Percentiles rank a stretch among this genome's conserved stretches.
Evolutionary conservation across 345 rosid species (phyloP).

Genomic region (Eucalyptus guilfoylei): DNA sequence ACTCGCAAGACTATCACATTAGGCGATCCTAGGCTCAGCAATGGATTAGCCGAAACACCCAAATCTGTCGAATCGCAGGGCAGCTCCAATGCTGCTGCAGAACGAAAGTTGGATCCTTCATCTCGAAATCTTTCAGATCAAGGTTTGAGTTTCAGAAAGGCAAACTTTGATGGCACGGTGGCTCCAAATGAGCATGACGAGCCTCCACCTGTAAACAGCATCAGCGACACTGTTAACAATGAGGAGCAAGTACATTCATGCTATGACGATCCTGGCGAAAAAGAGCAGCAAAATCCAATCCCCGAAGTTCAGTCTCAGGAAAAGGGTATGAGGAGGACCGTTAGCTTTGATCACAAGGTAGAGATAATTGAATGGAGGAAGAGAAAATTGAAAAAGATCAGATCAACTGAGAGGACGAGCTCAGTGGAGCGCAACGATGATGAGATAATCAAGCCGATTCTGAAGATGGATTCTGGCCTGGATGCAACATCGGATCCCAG

Average conservation of each 20-base stretch:
- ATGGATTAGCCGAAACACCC: background rate
- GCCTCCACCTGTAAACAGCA: background rate
- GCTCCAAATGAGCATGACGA: background rate
- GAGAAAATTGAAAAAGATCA: slow-evolving; percentile 1
- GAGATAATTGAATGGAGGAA: slow-evolving; percentile 19
- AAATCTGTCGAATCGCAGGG: background rate
- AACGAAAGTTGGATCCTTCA: background rate
- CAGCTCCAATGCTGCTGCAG: background rate
- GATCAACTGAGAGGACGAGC: slow-evolving; percentile 2
- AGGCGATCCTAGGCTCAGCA: background rate
- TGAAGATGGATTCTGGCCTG: slow-evolving; percentile 22
- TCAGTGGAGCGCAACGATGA: slow-evolving; percentile 10
- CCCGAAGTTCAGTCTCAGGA: background rate
- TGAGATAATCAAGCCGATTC: slow-evolving; percentile 29
- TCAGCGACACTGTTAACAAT: background rate
- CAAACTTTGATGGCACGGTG: background rate
- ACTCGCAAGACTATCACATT: slow-evolving; percentile 18
- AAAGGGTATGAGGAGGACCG: slow-evolving; percentile 25
- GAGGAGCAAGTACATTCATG: background rate
- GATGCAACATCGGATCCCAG: background rate
- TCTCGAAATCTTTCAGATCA: background rate
- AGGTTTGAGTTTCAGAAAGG: background rate
- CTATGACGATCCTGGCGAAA: background rate
- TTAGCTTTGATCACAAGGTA: slow-evolving; percentile 38
- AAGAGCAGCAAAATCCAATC: background rate